Evolutionary conservation across 1,284 basidiomycete species (phyloP), one percentile per base, ranked within the genome.

Genomic region (Moniliella sp.): DNA sequence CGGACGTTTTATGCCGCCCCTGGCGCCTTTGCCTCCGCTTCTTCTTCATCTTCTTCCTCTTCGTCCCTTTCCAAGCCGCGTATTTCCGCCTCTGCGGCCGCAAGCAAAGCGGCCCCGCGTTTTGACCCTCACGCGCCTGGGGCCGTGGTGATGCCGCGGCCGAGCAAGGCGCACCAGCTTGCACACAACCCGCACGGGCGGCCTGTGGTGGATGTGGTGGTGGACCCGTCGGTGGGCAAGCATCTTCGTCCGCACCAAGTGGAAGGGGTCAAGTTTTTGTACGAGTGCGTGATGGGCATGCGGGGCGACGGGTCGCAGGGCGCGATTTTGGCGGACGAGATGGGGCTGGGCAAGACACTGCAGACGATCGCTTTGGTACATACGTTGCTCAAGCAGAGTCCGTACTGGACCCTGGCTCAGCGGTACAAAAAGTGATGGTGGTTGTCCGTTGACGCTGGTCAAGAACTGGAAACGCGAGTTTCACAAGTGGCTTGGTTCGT

Each of bases 311-410:
- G 80, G 39, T 41, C 43, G 18, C 53, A 81, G 45, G 91, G 91
- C 0, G 93, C 83, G 52, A 97, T 97, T 57, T 86, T 97, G 78
- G 88, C 91, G 0, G 88, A 97, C 57, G 88, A 93, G 63, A 97
- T 97, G 88, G 88, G 88, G 19, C 19, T 25, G 14, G 31, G 27
- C 13, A 53, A 34, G 37, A 55, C 54, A 2, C 40, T 57, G 11
- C 54, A 57, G 29, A 57, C 54, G 15, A 57, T 57, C 33, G 39
- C 54, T 0, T 38, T 57, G n/a, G 33, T 56, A 18, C 31, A 50
- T 13, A 57, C 51, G 7, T 39, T 56, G 15, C 41, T 56, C 18
- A 46, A 19, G 21, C 37, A 39, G 28, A 46, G 25, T 27, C 55
- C 52, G 43, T 58, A 58, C 35, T 57, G 50, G 29, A 43, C 50